Base-by-base conservation (phyloP, 257 asterid species). In the Ballota nigra region DNA sequence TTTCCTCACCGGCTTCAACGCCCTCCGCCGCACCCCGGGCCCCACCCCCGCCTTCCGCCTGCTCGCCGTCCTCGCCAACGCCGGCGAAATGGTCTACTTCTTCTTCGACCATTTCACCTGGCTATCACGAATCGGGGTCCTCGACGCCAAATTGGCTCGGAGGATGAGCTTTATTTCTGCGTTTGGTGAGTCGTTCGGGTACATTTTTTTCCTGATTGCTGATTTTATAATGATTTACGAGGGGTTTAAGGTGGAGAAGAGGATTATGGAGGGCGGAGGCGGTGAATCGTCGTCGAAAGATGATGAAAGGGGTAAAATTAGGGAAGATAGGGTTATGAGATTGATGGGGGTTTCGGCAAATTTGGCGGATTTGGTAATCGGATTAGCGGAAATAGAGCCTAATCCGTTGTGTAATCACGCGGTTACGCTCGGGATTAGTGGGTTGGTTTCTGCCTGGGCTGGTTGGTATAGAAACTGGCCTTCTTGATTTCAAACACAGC, bases 391-490 rank as follows among this genome's bases (percentile, higher is more conserved):
- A 56, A 86, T 94, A 43, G 96, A 94, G 70, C 99, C 97, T 3
- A 94, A 94, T 72, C 99, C 97, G 2, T 91, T 94, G 33, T 94
- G 97, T 56, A 75, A 78, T 81, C 97, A 94, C 66, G 83, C 89
- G 13, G 84, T 94, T 33, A 91, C 97, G 15, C 83, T 91, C 1
- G 97, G 97, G 22, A 87, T 91, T 47, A 89, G 99, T 67, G 99
- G 99, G 0, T 69, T 94, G 83, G 96, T 94, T 55, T 94, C 99
- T 34, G 97, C 99, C 33, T 91, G 99, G 99, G 97, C 99, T 74
- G 99, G 99, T 24, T 94, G 97, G 99, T 94, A 94, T 34, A 79
- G 99, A 61, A 94, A 94, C 58, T 94, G 99, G 99, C 99, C 99
- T 0, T 82, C 87, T 0, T 86, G 28, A 82, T 36, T 18, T n/a